A percentile compares a stretch with the other conserved stretches of the same genome.
phyloP scores from a whole-genome alignment of 2,329 filamentous ascomycete genomes.

The Paecilomyces sp. region DNA sequence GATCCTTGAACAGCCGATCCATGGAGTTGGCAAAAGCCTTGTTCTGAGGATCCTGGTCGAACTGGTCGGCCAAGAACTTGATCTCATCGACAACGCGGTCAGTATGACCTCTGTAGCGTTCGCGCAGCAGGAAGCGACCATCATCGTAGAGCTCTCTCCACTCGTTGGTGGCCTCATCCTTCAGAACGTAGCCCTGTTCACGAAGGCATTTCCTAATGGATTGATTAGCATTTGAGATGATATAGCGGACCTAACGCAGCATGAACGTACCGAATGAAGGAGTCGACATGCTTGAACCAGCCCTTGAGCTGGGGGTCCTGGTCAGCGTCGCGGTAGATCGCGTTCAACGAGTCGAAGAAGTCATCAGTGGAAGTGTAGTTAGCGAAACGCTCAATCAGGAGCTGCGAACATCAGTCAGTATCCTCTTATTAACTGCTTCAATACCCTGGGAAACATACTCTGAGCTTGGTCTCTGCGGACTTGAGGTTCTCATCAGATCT shows the following conservation, averaged over 20 bases:
- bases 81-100: slow-evolving; percentile 81
- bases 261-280: slow-evolving; percentile 54
- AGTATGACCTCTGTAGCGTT: slow-evolving; percentile 80
- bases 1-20: slow-evolving; percentile 78
- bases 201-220: slow-evolving; percentile 61
- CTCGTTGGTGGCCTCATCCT: slow-evolving; percentile 69
- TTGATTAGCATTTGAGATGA: background rate
- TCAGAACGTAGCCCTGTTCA: slow-evolving; percentile 84
- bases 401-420: slow-evolving; percentile 53
- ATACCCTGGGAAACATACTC: slow-evolving; percentile 47
- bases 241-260: background rate
- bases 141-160: slow-evolving; percentile 82
- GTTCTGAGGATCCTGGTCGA: slow-evolving; percentile 83
- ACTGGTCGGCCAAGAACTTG: slow-evolving; percentile 84
- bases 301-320: slow-evolving; percentile 75
- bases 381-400: slow-evolving; percentile 87
- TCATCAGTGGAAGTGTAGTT: slow-evolving; percentile 88
- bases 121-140: slow-evolving; percentile 76
- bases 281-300: slow-evolving; percentile 78
- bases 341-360: slow-evolving; percentile 74
- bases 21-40: slow-evolving; percentile 67
- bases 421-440: slow-evolving; percentile 23
- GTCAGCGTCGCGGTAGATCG: slow-evolving; percentile 82
- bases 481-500: slow-evolving; percentile 58
- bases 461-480: slow-evolving; percentile 71